Conservation (phyloP, 257 asterid species). For the Agastache rugosa region DNA sequence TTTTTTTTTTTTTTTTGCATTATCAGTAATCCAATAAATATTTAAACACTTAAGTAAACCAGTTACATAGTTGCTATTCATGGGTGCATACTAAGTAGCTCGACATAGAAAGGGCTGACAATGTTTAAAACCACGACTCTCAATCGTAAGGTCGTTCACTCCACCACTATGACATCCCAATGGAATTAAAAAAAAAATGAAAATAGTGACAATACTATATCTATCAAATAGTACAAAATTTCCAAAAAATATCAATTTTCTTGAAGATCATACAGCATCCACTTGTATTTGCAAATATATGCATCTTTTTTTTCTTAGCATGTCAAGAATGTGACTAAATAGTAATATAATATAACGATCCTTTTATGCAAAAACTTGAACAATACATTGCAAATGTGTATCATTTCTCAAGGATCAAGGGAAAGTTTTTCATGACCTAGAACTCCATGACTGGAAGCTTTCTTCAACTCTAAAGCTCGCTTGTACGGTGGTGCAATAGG, state of each 20-base stretch:
- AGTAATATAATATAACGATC: neutral
- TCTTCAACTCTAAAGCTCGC: slow-evolving; percentile 95
- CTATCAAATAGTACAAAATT: neutral
- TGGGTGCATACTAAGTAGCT: no score
- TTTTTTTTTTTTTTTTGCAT: no score
- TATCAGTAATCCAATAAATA: no score
- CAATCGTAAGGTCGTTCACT: no score
- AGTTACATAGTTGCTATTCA: no score
- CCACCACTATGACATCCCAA: no score
- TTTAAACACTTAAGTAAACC: no score
- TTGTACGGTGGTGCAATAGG: slow-evolving; percentile 98
- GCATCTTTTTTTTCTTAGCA: neutral
- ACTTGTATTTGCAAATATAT: neutral
- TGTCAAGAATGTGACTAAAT: neutral
- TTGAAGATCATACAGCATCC: neutral
- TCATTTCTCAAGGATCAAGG: slow-evolving; percentile 51
- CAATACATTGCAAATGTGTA: neutral
- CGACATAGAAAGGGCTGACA: no score
- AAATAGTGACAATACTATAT: no score
- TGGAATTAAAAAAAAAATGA: neutral
- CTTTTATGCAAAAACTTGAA: neutral
- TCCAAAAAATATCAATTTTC: neutral
- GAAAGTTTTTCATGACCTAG: slow-evolving; percentile 65
- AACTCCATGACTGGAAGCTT: slow-evolving; percentile 74
- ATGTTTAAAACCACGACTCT: no score